Percentiles rank a stretch among this genome's conserved stretches.
phyloP scores from a whole-genome alignment of 1,284 basidiomycete species.

The Boletus semigastroideus region DNA sequence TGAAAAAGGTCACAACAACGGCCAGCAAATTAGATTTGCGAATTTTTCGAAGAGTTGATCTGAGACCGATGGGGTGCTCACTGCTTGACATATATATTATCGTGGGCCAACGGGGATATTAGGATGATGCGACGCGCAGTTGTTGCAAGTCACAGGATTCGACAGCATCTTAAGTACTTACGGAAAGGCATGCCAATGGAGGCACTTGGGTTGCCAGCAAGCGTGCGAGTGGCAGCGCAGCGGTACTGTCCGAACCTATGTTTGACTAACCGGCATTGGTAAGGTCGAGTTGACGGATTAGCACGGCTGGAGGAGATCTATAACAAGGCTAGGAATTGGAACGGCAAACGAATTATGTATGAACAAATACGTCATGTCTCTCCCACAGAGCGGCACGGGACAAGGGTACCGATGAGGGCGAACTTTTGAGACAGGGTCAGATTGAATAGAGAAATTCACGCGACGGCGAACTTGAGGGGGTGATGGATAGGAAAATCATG shows the following conservation, averaged over 20 bases:
- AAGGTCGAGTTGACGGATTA: constrained; percentile 10
- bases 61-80: constrained; percentile 9
- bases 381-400: constrained; percentile 25
- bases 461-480: constrained; percentile 23
- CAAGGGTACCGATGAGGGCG: constrained; percentile 1
- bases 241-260: constrained; percentile 20
- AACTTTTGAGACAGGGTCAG: constrained; percentile 19
- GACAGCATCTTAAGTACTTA: constrained; percentile 19
- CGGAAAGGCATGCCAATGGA: constrained; percentile 14
- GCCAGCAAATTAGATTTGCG: constrained; percentile 24
- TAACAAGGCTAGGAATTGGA: constrained; percentile 12
- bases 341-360: constrained; percentile 9
- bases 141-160: constrained; percentile 20
- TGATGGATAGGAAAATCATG: constrained; percentile 14
- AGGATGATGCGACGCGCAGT: constrained; percentile 18
- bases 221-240: constrained; percentile 17
- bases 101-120: constrained; percentile 8
- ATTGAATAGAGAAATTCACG: constrained; percentile 16
- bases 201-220: constrained; percentile 16
- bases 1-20: constrained; percentile 17
- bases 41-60: constrained; percentile 19
- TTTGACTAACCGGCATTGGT: constrained; percentile 14
- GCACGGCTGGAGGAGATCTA: constrained; percentile 4
- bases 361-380: constrained; percentile 25
- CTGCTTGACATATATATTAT: constrained; percentile 7